A percentile compares a stretch with the other conserved stretches of the same genome.
Conservation (phyloP, 305 asterid species). For the Withania somnifera region DNA sequence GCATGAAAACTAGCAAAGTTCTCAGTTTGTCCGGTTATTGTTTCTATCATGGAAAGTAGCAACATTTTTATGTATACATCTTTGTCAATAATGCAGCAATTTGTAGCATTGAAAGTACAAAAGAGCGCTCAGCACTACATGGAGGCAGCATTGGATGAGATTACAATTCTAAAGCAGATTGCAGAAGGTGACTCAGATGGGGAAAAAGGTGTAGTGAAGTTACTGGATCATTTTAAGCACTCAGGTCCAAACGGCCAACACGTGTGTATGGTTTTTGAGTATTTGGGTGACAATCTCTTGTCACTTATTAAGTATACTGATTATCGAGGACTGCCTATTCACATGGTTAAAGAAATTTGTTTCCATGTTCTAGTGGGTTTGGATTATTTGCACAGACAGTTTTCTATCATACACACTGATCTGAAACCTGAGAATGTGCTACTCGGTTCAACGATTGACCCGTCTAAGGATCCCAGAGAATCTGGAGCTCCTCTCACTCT, state of each 20-base stretch:
- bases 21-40: background rate
- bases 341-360: conserved; percentile 84
- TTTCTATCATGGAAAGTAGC: background rate
- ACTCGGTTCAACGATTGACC: conserved; percentile 61
- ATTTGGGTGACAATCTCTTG: conserved; percentile 81
- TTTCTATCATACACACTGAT: conserved; percentile 94
- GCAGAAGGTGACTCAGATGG: conserved; percentile 87
- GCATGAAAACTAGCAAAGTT: background rate
- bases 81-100: conserved; percentile 33
- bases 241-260: conserved; percentile 96
- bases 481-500: conserved; percentile 59
- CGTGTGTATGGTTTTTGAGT: conserved; percentile 91
- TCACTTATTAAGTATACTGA: conserved; percentile 72
- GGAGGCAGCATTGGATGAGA: conserved; percentile 93
- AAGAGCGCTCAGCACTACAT: conserved; percentile 93
- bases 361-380: conserved; percentile 71
- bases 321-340: conserved; percentile 67
- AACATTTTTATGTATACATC: background rate
- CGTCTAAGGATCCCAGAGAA: conserved; percentile 58
- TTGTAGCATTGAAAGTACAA: conserved; percentile 86
- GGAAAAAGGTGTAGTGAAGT: conserved; percentile 73
- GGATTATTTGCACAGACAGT: conserved; percentile 83
- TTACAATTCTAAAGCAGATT: conserved; percentile 69
- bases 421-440: conserved; percentile 87
- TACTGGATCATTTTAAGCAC: conserved; percentile 90